Conservation (phyloP, 2,329 filamentous ascomycete genomes). For the Aspergillus spinulosporus region DNA sequence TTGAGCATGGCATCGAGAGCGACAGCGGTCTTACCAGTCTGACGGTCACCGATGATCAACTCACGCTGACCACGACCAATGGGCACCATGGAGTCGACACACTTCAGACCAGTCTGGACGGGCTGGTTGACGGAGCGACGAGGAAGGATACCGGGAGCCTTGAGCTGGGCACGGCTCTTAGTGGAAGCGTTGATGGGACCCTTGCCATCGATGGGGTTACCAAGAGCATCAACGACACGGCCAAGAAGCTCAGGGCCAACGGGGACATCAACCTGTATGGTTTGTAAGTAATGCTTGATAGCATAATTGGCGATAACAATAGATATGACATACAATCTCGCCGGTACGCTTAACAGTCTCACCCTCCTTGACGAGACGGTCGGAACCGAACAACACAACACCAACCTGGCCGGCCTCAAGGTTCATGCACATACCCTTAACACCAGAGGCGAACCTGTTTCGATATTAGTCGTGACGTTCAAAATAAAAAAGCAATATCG, state of each 20-base stretch:
- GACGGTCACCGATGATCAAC: conserved; percentile 99
- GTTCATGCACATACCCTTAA: conserved; percentile 99
- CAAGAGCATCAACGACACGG: conserved; percentile 97
- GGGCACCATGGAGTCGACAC: conserved; percentile 98
- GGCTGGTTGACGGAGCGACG: conserved; percentile 97
- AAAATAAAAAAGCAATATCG: conserved; percentile 16
- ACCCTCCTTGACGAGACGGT: conserved; percentile 99
- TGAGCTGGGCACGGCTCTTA: conserved; percentile 95
- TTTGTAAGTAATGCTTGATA: conserved; percentile 15
- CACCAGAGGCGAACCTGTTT: conserved; percentile 91
- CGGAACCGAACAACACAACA: conserved; percentile 99
- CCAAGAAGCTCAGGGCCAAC: conserved; percentile 91
- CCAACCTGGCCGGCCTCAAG: conserved; percentile 99
- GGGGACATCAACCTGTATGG: conserved; percentile 59
- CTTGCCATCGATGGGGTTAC: conserved; percentile 99
- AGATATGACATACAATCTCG: conserved; percentile 76
- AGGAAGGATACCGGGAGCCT: conserved; percentile 97
- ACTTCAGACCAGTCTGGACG: conserved; percentile 99
- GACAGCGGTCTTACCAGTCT: conserved; percentile 99
- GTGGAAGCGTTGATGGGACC: conserved; percentile 89
- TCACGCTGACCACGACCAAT: conserved; percentile 99
- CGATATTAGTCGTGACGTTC: conserved; percentile 27
- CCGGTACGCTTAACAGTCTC: conserved; percentile 99
- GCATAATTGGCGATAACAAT: background rate
- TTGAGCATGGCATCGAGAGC: conserved; percentile 97